Percentiles rank a stretch among this genome's conserved stretches.
These are phyloP conservation scores for Calocybe gangraenosa DNA, from an alignment of 768 basidiomycete genomes.

Conservation along the genomic window DNA sequence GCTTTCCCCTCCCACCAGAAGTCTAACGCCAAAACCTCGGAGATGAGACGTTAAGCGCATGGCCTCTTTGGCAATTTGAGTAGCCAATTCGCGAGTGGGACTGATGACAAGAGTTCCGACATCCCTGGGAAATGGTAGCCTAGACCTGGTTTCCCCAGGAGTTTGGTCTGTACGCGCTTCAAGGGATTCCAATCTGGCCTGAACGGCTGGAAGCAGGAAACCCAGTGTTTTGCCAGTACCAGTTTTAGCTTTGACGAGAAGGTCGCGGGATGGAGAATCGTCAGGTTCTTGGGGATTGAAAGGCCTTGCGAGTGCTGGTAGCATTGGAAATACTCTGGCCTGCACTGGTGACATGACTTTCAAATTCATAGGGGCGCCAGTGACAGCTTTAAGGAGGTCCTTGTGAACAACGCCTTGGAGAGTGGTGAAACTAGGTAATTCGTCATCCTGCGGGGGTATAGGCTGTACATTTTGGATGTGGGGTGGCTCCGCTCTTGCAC, in stretches of 20 bases:
- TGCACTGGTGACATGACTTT: constrained; percentile 80
- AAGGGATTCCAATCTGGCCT: constrained; percentile 65
- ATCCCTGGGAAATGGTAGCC: constrained; percentile 8
- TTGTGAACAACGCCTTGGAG: constrained; percentile 35
- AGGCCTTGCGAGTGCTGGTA: constrained; percentile 65
- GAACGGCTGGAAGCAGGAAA: constrained; percentile 84
- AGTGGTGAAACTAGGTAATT: constrained; percentile 28
- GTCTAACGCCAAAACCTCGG: constrained; percentile 58
- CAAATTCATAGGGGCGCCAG: constrained; percentile 59
- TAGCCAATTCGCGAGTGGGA: constrained; percentile 87
- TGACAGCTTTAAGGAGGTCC: constrained; percentile 55
- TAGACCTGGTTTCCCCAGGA: constrained; percentile 35
- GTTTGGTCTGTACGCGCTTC: constrained; percentile 37
- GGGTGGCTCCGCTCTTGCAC: constrained; percentile 1
- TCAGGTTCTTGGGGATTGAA: constrained; percentile 31
- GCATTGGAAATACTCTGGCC: constrained; percentile 66
- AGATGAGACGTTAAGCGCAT: constrained; percentile 59
- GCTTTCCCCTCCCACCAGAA: constrained; percentile 76
- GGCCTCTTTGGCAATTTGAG: constrained; percentile 86
- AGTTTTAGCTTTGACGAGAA: constrained; percentile 84
- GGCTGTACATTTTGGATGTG: constrained; percentile 1
- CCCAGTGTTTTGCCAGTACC: constrained; percentile 89
- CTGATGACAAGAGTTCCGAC: constrained; percentile 80
- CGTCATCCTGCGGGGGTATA: constrained; percentile 6
- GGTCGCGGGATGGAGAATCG: constrained; percentile 45